Base-by-base conservation (phyloP, 2,329 filamentous ascomycete species). In the Colletotrichum australisinense region DNA sequence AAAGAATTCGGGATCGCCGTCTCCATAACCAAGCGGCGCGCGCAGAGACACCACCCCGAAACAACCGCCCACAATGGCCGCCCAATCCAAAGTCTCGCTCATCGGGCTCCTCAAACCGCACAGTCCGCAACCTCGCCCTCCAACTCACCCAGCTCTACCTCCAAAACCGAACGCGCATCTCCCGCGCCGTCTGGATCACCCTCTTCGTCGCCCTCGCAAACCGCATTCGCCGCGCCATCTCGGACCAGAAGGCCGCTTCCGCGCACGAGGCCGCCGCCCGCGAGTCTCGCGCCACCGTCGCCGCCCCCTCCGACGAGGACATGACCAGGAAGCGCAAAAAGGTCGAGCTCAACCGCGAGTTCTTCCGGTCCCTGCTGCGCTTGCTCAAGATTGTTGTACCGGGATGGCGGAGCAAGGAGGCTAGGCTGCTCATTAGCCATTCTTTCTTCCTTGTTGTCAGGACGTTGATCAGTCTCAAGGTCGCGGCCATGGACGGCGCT, bases 401-500 rank as follows among this genome's bases (percentile, higher is more conserved):
- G 0, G 93, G 95, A 59, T 97, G 94, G 93, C 89, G 90, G 80
- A 97, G 93, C 83, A 95, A 95, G 81, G 97, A 99, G 86, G 87
- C 96, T 38, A 87, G 95, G 75, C 85, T 99, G 78, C 86, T 99
- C 72, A 88, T 96, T 77, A 97, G 94, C 83, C 97, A 99, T 82
- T 98, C 93, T 80, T 91, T 98, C 78, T 99, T 99, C 81, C 85
- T 99, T 77, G 93, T 99, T 24, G 83, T 98, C 73, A 87, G 97
- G 78, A 98, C 97, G 1, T 85, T 99, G 79, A 95, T 99, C 78
- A 98, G 95, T 83, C 83, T 99, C 78, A 97, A 98, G 83, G 97
- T 99, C 26, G 97, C 97, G 2, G 95, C 98, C 82, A 92, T 99
- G 87, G 97, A 99, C 83, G 97, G 97, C 58, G 92, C 92, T 74